Base-by-base conservation (phyloP, 2,329 filamentous ascomycete species). In the Ophiostoma piceae region DNA sequence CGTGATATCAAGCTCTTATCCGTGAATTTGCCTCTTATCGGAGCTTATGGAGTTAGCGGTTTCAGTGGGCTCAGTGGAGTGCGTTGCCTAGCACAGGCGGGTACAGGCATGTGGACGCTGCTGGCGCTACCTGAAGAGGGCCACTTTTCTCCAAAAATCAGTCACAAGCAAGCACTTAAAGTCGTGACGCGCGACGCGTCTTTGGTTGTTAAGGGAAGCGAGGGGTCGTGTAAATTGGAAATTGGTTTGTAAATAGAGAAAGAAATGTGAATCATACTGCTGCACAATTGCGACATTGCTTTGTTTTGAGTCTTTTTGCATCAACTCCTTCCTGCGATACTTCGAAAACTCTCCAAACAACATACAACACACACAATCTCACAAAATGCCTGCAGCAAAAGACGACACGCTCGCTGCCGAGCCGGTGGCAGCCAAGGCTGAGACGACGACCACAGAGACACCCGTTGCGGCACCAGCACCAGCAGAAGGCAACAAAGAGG, bases 401-500 rank as follows among this genome's bases (percentile, higher is more conserved):
- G 60, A 71, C 39, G 26, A 65, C 22, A 32, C 67, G 5, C 19
- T 54, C 19, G 68, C 57, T 9, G 60, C 57, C 5, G 66, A 37
- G 67, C 39, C 62, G 3, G 60, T 67, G 2, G 51, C 16, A 19
- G 54, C 51, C 62, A 67, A 68, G 51, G 29, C 43, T 12, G 64
- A 16, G 43, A 41, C 29, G 32, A 47, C 67, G 67, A 41, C 66
- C 14, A 16, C 67, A 26, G 14, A 43, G 41, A n/a, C 32, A 37
- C 29, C 62, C 12, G 32, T 11, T 16, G 22, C 19, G 16, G n/a
- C 8, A n/a, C 16, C 67, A 19, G 39, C 35, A 65, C 32, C 62
- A 14, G 29, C 60, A 64, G 66, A 67, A 65, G 57, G 26, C 57
- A 73, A 72, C 67, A 29, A 37, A 19, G 94, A 98, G 82, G 95